Conservation (phyloP, 1,139 yeast genomes). For the Saccharomyces hybrid region DNA sequence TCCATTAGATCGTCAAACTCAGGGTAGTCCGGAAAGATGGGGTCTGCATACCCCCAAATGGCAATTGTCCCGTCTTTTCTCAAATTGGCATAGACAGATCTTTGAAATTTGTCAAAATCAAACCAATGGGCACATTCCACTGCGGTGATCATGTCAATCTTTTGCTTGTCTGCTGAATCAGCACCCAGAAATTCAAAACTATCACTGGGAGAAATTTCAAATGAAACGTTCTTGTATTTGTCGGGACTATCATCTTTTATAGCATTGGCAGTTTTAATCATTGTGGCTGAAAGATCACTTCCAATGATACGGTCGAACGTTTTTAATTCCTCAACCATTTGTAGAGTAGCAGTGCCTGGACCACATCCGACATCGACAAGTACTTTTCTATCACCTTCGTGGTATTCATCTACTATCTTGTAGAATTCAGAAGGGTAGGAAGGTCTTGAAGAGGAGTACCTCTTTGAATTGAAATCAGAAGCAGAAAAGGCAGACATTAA, state of each 20-base stretch:
- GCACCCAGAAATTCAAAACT: constrained; percentile 16
- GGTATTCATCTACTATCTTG: constrained; percentile 37
- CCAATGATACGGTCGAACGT: constrained; percentile 41
- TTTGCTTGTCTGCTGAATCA: constrained; percentile 14
- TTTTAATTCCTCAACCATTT: constrained; percentile 39
- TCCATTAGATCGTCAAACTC: constrained; percentile 34
- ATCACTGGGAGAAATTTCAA: constrained; percentile 33
- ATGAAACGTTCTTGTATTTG: constrained; percentile 5
- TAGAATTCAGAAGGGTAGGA: constrained; percentile 51
- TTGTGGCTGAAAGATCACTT: constrained; percentile 54
- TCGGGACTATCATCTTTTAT: constrained; percentile 4
- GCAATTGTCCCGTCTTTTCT: constrained; percentile 58
- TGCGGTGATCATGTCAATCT: constrained; percentile 55
- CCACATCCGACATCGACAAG: constrained; percentile 75
- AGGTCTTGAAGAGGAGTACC: constrained; percentile 59
- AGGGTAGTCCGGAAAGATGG: constrained; percentile 38
- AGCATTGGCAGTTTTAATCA: constrained; percentile 46
- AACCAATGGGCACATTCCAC: constrained; percentile 82
- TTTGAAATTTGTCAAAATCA: constrained; percentile 44
- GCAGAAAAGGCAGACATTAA: constrained; percentile 61
- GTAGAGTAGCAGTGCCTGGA: constrained; percentile 66
- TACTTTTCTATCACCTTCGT: constrained; percentile 28
- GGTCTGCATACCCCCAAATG: constrained; percentile 73
- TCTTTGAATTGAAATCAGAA: constrained; percentile 46
- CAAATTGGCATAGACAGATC: constrained; percentile 44